These are phyloP conservation scores for Debaryomycetaceae sp. DNA, from an alignment of 1,139 yeast genomes.

Conservation along the genomic window DNA sequence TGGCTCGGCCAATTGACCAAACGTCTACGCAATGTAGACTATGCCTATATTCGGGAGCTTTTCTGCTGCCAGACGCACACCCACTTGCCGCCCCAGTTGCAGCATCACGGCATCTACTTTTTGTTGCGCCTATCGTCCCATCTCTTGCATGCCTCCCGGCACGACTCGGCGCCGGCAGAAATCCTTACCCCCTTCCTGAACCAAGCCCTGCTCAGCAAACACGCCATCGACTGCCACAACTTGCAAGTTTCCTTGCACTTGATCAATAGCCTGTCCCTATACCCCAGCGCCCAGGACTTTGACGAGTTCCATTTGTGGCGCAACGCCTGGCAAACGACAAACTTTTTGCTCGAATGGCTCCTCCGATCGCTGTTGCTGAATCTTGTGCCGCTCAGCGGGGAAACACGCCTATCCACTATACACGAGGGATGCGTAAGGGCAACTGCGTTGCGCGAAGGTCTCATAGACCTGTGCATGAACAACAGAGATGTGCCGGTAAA, in stretches of 20 bases:
- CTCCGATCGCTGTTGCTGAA: slow-evolving; percentile 6
- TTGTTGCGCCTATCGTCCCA: neutral
- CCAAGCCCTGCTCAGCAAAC: neutral
- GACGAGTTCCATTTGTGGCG: slow-evolving; percentile 8
- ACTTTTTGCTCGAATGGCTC: slow-evolving; percentile 13
- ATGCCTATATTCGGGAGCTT: slow-evolving; percentile 6
- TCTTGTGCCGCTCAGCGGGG: no score
- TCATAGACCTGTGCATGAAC: neutral
- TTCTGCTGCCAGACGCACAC: no score
- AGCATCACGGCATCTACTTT: neutral
- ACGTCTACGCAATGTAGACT: slow-evolving; percentile 5
- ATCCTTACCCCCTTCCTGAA: neutral
- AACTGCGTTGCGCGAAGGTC: neutral
- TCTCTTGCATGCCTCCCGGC: neutral
- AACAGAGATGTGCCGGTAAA: neutral
- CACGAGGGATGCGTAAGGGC: no score
- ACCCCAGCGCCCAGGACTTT: slow-evolving; percentile 14
- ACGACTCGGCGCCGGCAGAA: no score
- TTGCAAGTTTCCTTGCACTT: slow-evolving; percentile 3
- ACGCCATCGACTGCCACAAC: slow-evolving; percentile 1
- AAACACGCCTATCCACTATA: slow-evolving; percentile 1
- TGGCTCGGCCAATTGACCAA: slow-evolving; percentile 6
- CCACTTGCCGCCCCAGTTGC: neutral
- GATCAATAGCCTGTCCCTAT: slow-evolving; percentile 8
- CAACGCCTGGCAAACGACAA: slow-evolving; percentile 14